Conservation (phyloP, 2,329 filamentous ascomycete species). For the Rhinocladiella similis region DNA sequence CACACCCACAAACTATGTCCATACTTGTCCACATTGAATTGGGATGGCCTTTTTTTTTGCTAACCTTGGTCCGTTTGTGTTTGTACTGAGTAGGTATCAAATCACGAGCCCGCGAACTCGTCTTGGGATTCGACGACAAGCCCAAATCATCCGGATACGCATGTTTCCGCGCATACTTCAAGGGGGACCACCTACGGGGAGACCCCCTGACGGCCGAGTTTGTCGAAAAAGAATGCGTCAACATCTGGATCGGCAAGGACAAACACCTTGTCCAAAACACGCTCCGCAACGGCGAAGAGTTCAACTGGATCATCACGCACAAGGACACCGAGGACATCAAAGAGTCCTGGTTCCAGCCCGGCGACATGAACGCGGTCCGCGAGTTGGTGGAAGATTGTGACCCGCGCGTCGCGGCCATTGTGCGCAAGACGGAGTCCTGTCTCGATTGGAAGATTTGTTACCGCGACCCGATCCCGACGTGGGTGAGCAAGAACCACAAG, state of each 20-base stretch:
- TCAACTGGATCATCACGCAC: slow-evolving; percentile 57
- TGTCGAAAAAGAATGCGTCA: slow-evolving; percentile 53
- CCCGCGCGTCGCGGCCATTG: slow-evolving; percentile 49
- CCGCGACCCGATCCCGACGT: slow-evolving; percentile 30
- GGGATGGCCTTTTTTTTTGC: too few relatives aligned
- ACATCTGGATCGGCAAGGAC: slow-evolving; percentile 57
- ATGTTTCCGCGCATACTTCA: slow-evolving; percentile 34
- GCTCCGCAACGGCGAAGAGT: slow-evolving; percentile 46
- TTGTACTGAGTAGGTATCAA: slow-evolving; percentile 45
- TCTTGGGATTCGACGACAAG: slow-evolving; percentile 40
- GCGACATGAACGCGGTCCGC: slow-evolving; percentile 53
- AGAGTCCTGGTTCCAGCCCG: slow-evolving; percentile 57
- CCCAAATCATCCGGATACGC: slow-evolving; percentile 37
- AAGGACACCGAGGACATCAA: slow-evolving; percentile 49
- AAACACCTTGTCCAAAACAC: slow-evolving; percentile 53
- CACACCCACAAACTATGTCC: neutral
- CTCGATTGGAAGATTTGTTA: slow-evolving; percentile 37
- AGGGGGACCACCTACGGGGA: slow-evolving; percentile 47
- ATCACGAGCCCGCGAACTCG: slow-evolving; percentile 53
- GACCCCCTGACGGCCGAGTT: slow-evolving; percentile 56
- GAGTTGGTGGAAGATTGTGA: slow-evolving; percentile 55
- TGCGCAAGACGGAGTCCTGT: slow-evolving; percentile 38
- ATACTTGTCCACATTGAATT: neutral
- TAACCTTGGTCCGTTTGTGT: too few relatives aligned
- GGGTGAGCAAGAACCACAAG: slow-evolving; percentile 30